Evolutionary conservation across 176 grass and related monocot species (phyloP).

Genomic region (Tuctoria greenei): DNA sequence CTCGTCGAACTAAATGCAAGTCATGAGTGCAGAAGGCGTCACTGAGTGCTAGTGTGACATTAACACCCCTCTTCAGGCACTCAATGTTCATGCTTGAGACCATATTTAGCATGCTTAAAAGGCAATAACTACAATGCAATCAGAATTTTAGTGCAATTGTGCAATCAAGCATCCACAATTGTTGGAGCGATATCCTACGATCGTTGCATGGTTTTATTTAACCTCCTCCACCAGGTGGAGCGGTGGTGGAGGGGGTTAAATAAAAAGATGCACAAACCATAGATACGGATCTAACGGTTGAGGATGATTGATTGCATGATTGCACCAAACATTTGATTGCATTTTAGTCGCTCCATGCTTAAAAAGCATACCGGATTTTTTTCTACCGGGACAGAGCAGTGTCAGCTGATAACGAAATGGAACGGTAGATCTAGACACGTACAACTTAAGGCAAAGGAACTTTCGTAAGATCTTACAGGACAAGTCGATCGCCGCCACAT

Average conservation of each 20-base stretch:
- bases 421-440: neutral
- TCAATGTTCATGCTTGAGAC: neutral
- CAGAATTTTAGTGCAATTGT: no score
- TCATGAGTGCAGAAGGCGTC: neutral
- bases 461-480: constrained; percentile 59
- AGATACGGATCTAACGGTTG: no score
- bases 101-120: constrained; percentile 21
- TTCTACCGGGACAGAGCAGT: neutral
- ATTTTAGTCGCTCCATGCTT: no score
- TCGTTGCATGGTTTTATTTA: no score
- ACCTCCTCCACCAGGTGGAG: no score
- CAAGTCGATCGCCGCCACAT: constrained; percentile 81
- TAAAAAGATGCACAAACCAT: no score
- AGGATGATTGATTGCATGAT: no score
- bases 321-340: no score
- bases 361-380: neutral
- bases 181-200: no score
- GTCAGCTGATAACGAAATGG: neutral
- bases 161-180: no score
- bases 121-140: no score
- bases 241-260: no score
- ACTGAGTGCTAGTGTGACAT: neutral
- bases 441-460: constrained; percentile 8
- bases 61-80: neutral
- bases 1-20: neutral